A percentile compares a stretch with the other conserved stretches of the same genome.
Evolutionary conservation across 1,284 basidiomycete species (phyloP).

Genomic region (Fistulinella cinereoalba): DNA sequence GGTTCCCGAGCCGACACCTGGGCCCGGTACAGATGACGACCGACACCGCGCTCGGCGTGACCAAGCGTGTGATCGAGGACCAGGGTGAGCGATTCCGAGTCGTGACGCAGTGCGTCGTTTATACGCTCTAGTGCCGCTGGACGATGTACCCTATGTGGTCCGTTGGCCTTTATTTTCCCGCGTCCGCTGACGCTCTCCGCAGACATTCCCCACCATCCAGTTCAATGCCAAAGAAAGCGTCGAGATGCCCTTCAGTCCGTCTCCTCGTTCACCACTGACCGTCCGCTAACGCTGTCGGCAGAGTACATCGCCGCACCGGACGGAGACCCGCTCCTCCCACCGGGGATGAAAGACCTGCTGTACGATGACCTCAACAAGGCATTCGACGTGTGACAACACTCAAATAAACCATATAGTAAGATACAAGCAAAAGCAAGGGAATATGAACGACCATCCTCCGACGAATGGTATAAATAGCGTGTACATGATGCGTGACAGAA

Average conservation of each 20-base stretch:
- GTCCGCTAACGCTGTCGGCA: slow-evolving; percentile 22
- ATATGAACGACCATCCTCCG: too few species aligned
- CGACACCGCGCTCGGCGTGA: slow-evolving; percentile 93
- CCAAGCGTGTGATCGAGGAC: slow-evolving; percentile 30
- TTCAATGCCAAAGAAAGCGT: slow-evolving; percentile 85
- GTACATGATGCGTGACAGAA: too few species aligned
- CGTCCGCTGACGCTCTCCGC: background rate
- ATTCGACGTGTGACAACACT: slow-evolving; percentile 66
- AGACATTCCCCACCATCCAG: slow-evolving; percentile 85
- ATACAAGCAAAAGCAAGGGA: too few species aligned
- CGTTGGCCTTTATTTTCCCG: slow-evolving; percentile 8
- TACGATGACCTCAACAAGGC: slow-evolving; percentile 83
- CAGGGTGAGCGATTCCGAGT: too few species aligned
- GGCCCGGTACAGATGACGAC: slow-evolving; percentile 96
- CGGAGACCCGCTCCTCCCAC: slow-evolving; percentile 71
- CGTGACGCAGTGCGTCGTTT: too few species aligned
- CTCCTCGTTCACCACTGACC: background rate
- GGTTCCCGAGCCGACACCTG: slow-evolving; percentile 83
- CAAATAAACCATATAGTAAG: too few species aligned
- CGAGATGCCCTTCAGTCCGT: slow-evolving; percentile 91
- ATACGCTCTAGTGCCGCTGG: slow-evolving; percentile 44
- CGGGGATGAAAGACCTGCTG: slow-evolving; percentile 84
- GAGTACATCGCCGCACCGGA: slow-evolving; percentile 57
- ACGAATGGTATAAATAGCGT: too few species aligned
- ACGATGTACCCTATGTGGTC: slow-evolving; percentile 73